Conservation (phyloP, 169 alveolate genomes). For the Plasmodium chabaudi region DNA sequence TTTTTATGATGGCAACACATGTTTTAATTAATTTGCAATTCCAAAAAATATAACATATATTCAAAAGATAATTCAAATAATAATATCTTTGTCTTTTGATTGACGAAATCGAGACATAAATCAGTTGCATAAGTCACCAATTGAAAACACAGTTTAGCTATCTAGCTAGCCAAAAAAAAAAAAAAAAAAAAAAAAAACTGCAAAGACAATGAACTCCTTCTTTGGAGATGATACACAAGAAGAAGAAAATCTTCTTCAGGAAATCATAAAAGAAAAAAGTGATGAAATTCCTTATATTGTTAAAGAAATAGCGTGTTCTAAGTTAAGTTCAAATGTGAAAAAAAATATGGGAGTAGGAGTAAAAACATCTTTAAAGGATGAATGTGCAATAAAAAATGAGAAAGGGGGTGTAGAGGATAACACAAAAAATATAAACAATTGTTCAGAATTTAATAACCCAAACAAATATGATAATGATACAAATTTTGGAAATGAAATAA, state of each 20-base stretch:
- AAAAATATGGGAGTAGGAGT: not conserved
- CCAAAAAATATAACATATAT: no score
- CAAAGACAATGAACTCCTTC: conserved; percentile 37
- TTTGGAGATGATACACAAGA: conserved; percentile 66
- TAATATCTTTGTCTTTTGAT: no score
- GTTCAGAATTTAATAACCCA: no score
- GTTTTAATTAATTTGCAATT: no score
- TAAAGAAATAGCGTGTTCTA: conserved; percentile 20
- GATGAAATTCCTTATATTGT: conserved; percentile 33
- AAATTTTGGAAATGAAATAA: no score
- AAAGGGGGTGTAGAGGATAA: not conserved
- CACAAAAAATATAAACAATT: no score
- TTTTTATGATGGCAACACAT: no score
- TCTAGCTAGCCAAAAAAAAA: conserved; percentile 3
- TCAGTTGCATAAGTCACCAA: no score
- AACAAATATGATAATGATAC: no score
- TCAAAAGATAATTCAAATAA: no score
- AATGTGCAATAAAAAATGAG: not conserved
- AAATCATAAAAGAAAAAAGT: conserved; percentile 6
- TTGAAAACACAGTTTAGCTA: not conserved
- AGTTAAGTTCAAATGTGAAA: not conserved
- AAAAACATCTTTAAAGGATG: not conserved
- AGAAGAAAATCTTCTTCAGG: conserved; percentile 61
- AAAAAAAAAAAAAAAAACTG: not conserved
- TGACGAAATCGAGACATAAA: no score